Base-by-base conservation (phyloP, 495 filamentous ascomycete species). In the Achaetomiella virescens region DNA sequence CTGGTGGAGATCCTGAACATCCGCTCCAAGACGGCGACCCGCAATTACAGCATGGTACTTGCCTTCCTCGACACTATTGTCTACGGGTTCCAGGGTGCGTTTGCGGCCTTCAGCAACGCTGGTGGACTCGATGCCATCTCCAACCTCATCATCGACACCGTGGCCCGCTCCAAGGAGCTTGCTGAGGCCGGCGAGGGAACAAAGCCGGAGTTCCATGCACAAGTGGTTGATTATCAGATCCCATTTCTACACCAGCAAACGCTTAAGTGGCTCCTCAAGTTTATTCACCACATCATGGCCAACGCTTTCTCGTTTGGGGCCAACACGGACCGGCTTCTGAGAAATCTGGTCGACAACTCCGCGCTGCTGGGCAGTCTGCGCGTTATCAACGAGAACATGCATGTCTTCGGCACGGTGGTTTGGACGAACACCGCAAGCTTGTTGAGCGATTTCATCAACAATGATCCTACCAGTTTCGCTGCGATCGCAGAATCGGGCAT, bases 381-480 rank as follows among this genome's bases (percentile, higher is more conserved):
- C 33, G 75, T 82, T 35, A 89, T 97, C n/a, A 87, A 96, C 52
- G 79, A 83, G 51, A 87, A 96, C 55, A 84, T 84, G 24, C 68
- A 70, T 14, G 74, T 88, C 15, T 99, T 90, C 66, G 95, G 95
- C 40, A 89, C 90, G 12, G 83, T 88, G 60, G 89, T 97, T 15
- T 99, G 95, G 95, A 95, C 90, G 52, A 87, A 88, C 64, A 86
- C 89, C 17, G 88, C 93, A 54, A 87, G 85, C 59, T 90, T 97
- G 60, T 77, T 97, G 25, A 92, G 88, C 70, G 92, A 86, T 64
- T 97, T 97, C 75, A 96, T 99, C 55, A 95, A 99, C 70, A 97
- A 97, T 66, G 95, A 99, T 63, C 95, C 95, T 2, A 97, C 95
- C 5, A 99, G 95, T 64, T 97, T 97, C 65, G 84, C 88, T 25